These are phyloP conservation scores for Simmondsia chinensis DNA, from an alignment of 148 eudicot genomes.

Conservation along the genomic window DNA sequence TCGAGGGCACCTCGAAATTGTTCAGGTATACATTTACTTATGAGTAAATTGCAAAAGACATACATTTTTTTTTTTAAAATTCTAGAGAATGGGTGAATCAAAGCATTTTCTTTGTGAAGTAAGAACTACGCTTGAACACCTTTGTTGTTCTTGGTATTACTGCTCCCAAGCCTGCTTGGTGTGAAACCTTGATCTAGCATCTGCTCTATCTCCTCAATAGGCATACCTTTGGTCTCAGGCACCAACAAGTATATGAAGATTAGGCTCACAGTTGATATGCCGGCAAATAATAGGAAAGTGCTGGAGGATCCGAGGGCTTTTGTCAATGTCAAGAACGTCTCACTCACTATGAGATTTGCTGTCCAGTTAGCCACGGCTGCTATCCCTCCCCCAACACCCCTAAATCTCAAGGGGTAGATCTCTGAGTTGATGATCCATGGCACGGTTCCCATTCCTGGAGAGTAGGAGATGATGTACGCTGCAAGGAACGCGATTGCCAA, in stretches of 20 bases:
- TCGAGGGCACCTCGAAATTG: too few species aligned
- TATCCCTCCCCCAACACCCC: constrained; percentile 74
- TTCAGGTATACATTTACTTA: too few species aligned
- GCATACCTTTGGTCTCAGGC: constrained; percentile 87
- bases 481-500: constrained; percentile 56
- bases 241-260: constrained; percentile 51
- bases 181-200: constrained; percentile 63
- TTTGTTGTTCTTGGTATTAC: constrained; percentile 10
- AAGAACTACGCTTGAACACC: too few species aligned
- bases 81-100: too few species aligned
- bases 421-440: constrained; percentile 92
- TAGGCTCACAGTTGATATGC: constrained; percentile 44
- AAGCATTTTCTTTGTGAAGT: too few species aligned
- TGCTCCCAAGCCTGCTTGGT: constrained; percentile 27
- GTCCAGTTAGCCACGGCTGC: constrained; percentile 77
- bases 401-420: constrained; percentile 62
- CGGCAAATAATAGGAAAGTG: constrained; percentile 70
- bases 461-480: constrained; percentile 57
- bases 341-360: constrained; percentile 63
- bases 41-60: too few species aligned
- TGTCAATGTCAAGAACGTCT: constrained; percentile 65
- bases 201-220: constrained; percentile 75
- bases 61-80: too few species aligned
- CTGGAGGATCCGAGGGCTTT: constrained; percentile 53
- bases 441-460: constrained; percentile 84